Base-by-base conservation (phyloP, 2,329 filamentous ascomycete genomes). In the Ophiosphaerella herpotricha region DNA sequence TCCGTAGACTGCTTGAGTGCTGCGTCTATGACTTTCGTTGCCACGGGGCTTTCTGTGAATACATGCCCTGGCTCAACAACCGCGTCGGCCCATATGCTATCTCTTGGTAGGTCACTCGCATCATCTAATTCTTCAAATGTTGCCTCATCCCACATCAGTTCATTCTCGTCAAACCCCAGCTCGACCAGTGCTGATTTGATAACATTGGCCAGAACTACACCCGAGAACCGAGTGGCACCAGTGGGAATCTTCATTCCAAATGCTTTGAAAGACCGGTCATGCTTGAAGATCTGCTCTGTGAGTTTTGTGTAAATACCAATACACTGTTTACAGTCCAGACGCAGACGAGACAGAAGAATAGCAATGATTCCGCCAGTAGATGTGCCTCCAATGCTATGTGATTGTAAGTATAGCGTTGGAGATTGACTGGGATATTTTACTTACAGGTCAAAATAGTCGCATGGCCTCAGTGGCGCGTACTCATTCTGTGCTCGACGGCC, bases 341-440 rank as follows among this genome's bases (percentile, higher is more conserved):
- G 61, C 23, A 75, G 57, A 2, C 73, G 63, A n/a, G 72, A 74
- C 2, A 75, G 67, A 12, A 75, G 60, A 7, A 75, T 68, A 7
- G 72, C 72, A 37, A 75, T 75, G 40, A 75, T 74, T 2, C 73
- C 73, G 7, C 73, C 73, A 0, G 73, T 75, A 9, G 70, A 73
- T 9, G 73, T 74, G 1, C 73, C 73, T 8, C 71, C 72, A 29
- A 74, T 74, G 11, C 52, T 55, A 12, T 5, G 14, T 12, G 21
- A 3, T 5, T 21, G 18, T 21, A 21, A 21, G 18, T 5, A 21
- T 5, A 12, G 8, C 24, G 14, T 52, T 36, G 47, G 41, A 35
- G n/a, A 26, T 21, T 26, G 12, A 12, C 7, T 8, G 13, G 13
- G 7, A 14, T 29, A 16, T 37, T 14, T 11, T 34, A 59, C 60